phyloP scores from a whole-genome alignment of 1,284 basidiomycete genomes.

The Termitomyces sp. region DNA sequence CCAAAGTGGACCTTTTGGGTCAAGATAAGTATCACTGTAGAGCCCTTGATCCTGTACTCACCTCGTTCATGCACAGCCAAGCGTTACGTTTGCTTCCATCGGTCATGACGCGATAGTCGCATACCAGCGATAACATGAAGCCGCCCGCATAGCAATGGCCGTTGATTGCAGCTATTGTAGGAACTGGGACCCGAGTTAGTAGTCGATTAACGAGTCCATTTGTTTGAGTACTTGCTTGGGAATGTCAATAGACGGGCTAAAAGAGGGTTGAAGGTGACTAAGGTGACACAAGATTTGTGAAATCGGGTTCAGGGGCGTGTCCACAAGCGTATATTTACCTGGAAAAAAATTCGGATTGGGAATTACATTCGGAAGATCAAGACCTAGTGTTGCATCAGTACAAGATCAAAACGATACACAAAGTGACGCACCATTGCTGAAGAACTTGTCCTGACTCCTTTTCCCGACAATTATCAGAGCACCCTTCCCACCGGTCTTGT shows the following conservation, averaged over 20 bases:
- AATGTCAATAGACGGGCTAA: slow-evolving; percentile 56
- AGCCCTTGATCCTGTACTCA: slow-evolving; percentile 23
- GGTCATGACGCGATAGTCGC: slow-evolving; percentile 90
- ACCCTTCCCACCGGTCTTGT: slow-evolving; percentile 51
- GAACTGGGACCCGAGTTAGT: slow-evolving; percentile 41
- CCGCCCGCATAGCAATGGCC: slow-evolving; percentile 90
- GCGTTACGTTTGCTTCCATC: slow-evolving; percentile 73
- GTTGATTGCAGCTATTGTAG: slow-evolving; percentile 85
- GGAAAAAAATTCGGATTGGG: slow-evolving; percentile 72
- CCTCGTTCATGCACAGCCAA: slow-evolving; percentile 94
- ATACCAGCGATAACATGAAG: slow-evolving; percentile 74
- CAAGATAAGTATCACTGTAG: background rate
- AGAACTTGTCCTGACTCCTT: slow-evolving; percentile 78
- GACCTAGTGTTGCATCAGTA: slow-evolving; percentile 36
- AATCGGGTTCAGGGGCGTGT: background rate
- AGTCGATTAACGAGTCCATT: slow-evolving; percentile 1
- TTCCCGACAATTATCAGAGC: slow-evolving; percentile 76
- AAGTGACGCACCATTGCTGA: slow-evolving; percentile 66
- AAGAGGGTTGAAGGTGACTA: slow-evolving; percentile 54
- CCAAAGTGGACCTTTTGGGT: slow-evolving; percentile 70
- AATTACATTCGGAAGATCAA: slow-evolving; percentile 65
- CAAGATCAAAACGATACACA: background rate
- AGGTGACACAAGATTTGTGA: slow-evolving; percentile 6
- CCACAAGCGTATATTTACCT: slow-evolving; percentile 37
- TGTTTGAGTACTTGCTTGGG: slow-evolving; percentile 47